These are phyloP conservation scores for Lachancea thermotolerans DNA, from an alignment of 805 yeast genomes.

Conservation along the genomic window DNA sequence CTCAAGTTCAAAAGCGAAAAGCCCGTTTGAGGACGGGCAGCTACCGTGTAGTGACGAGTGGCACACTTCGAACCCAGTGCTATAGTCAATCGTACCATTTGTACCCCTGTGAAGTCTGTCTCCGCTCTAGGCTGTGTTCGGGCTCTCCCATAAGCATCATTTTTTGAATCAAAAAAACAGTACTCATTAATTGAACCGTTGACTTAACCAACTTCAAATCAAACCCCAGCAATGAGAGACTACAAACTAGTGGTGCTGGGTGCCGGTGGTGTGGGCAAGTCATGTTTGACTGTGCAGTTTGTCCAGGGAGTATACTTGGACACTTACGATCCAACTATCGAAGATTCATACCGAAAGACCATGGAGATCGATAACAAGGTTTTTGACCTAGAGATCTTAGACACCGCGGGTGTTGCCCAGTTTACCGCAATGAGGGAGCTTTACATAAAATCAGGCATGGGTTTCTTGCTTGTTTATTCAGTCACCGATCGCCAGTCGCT, in stretches of 20 bases:
- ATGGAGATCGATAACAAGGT: slow-evolving; percentile 83
- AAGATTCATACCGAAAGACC: slow-evolving; percentile 87
- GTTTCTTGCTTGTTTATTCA: slow-evolving; percentile 80
- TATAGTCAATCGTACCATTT: no score
- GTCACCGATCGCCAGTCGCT: slow-evolving; percentile 73
- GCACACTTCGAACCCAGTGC: neutral
- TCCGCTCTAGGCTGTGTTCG: neutral
- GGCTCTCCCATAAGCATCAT: neutral
- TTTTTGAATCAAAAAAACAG: neutral
- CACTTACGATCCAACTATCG: slow-evolving; percentile 94
- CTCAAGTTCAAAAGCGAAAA: slow-evolving; percentile 28
- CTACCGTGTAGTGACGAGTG: neutral
- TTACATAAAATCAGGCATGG: slow-evolving; percentile 82
- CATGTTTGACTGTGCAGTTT: slow-evolving; percentile 86
- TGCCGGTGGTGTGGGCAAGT: slow-evolving; percentile 96
- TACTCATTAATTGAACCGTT: neutral
- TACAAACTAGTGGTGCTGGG: slow-evolving; percentile 89
- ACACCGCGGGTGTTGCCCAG: slow-evolving; percentile 93
- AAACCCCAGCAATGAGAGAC: slow-evolving; percentile 40
- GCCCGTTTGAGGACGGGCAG: slow-evolving; percentile 1
- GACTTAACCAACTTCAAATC: neutral
- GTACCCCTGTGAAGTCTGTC: no score
- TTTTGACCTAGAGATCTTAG: slow-evolving; percentile 79
- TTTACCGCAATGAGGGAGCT: slow-evolving; percentile 93
- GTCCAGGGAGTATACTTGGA: slow-evolving; percentile 88